Evolutionary conservation across 345 rosid species (phyloP).

Genomic region (Psidium friedrichsthalianum): DNA sequence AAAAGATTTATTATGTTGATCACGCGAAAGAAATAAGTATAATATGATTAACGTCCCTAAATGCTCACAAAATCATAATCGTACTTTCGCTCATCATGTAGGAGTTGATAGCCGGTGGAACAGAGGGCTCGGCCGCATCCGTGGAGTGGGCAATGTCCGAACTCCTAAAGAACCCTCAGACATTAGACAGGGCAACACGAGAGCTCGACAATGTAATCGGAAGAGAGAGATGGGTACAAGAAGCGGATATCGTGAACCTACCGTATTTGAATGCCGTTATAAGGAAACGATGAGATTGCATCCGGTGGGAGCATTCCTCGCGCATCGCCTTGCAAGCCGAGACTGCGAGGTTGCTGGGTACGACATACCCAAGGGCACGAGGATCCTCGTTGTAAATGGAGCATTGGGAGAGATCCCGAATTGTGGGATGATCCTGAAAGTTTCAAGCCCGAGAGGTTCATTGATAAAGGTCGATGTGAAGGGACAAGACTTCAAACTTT

Average conservation of each 20-base stretch:
- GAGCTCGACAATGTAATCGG: conserved; percentile 35
- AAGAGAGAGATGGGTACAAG: conserved; percentile 18
- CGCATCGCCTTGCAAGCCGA: conserved; percentile 4
- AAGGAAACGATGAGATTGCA: conserved; percentile 27
- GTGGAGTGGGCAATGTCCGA: conserved; percentile 21
- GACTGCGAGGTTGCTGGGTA: conserved; percentile 7
- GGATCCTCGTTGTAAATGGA: conserved; percentile 3
- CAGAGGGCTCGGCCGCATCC: conserved; percentile 9
- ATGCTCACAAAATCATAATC: neutral
- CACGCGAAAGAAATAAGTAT: neutral
- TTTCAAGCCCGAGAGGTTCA: conserved; percentile 16
- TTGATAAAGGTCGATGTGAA: conserved; percentile 7
- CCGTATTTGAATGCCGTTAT: conserved; percentile 26
- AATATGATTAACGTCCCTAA: neutral
- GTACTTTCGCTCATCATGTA: neutral
- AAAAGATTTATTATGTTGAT: neutral
- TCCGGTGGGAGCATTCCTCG: conserved; percentile 1
- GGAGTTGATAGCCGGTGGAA: conserved; percentile 14
- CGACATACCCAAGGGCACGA: conserved; percentile 10
- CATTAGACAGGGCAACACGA: conserved; percentile 2
- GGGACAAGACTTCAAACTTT: conserved; percentile 29
- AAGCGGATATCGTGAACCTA: conserved; percentile 18
- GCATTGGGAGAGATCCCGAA: conserved; percentile 8
- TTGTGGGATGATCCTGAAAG: conserved; percentile 8
- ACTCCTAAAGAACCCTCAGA: conserved; percentile 11